Evolutionary conservation across 2,329 filamentous ascomycete genomes (phyloP), one percentile per base, ranked within the genome.

Genomic region (Leptographium lundbergii): DNA sequence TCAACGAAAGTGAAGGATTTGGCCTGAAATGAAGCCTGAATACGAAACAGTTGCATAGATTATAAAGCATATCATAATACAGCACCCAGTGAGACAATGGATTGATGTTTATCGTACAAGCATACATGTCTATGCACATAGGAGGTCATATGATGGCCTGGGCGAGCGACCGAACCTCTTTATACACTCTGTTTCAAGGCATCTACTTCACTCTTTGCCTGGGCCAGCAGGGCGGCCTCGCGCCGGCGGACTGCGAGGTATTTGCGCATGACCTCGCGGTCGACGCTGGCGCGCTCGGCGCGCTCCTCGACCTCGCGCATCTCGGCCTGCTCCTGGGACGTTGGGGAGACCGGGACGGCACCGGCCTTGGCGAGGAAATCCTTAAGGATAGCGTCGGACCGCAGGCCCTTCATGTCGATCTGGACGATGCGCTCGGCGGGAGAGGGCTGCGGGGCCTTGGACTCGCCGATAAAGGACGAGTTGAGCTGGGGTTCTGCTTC

Each of bases 1-100:
- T 96, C n/a, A 77, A 83, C 63, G 90, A 91, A 71, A 95, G 91
- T 67, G 90, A 95, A 70, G 91, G 91, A 3, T 96, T 96, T 78
- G 91, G 91, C 36, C 77, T 96, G 70, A 94, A 91, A 70, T 92
- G 69, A 34, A 19, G 25, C 27, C 27, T 29, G 29, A 14, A 17
- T 25, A 29, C n/a, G 36, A 10, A 32, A 34, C 42, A 50, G 32
- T 45, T 54, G 22, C 14, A 59, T 47, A 50, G 14, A 36, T 56
- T 45, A 56, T 11, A 56, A 17, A 47, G 34, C 34, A 54, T 54
- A 42, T 22, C 25, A 39, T 39, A 54, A 11, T 34, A 42, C 22
- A 34, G n/a, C n/a, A n/a, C n/a, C n/a, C 47, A 24, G 19, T 25
- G 22, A 9, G 11, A 50, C 10, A 10, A 51, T 54, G 32, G 39